These are phyloP conservation scores for Drechslerella dactyloides DNA, from an alignment of 2,329 filamentous ascomycete genomes.

Conservation along the genomic window DNA sequence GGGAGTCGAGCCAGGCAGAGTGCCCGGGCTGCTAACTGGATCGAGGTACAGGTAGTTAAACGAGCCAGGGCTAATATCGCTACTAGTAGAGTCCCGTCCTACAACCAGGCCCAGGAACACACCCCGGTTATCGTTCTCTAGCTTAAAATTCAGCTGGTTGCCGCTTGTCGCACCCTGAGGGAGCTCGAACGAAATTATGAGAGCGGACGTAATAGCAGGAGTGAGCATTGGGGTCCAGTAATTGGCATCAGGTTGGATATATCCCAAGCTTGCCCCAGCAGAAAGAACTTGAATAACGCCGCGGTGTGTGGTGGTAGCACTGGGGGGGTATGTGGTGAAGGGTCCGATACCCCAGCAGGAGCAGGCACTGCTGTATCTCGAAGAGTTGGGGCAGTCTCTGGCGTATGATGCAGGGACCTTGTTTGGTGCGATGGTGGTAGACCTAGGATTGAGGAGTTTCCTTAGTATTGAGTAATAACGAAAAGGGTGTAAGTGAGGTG, in stretches of 20 bases:
- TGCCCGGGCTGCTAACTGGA: constrained; percentile 12
- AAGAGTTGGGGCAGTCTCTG: too few relatives aligned
- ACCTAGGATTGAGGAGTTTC: too few relatives aligned
- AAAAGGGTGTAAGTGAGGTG: too few relatives aligned
- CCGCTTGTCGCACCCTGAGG: constrained; percentile 11
- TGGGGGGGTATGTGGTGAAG: background rate
- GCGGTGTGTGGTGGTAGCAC: background rate
- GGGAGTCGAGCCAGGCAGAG: constrained; percentile 14
- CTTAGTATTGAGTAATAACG: too few relatives aligned
- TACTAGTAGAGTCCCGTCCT: constrained; percentile 14
- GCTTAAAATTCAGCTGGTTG: constrained; percentile 16
- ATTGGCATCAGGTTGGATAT: constrained; percentile 1
- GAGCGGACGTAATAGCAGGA: background rate
- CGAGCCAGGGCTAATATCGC: constrained; percentile 3
- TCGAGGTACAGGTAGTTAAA: constrained; percentile 13
- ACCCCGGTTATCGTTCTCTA: constrained; percentile 9
- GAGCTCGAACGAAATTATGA: constrained; percentile 11
- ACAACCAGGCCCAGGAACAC: constrained; percentile 5
- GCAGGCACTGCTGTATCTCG: too few relatives aligned
- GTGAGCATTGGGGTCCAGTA: background rate
- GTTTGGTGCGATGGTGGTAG: too few relatives aligned
- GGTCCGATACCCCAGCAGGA: too few relatives aligned
- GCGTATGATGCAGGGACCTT: too few relatives aligned
- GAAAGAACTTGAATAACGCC: constrained; percentile 10
- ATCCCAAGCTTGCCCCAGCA: constrained; percentile 11